Evolutionary conservation across 148 eudicot species (phyloP), one percentile per base, ranked within the genome.

Genomic region (Rhododendron molle): DNA sequence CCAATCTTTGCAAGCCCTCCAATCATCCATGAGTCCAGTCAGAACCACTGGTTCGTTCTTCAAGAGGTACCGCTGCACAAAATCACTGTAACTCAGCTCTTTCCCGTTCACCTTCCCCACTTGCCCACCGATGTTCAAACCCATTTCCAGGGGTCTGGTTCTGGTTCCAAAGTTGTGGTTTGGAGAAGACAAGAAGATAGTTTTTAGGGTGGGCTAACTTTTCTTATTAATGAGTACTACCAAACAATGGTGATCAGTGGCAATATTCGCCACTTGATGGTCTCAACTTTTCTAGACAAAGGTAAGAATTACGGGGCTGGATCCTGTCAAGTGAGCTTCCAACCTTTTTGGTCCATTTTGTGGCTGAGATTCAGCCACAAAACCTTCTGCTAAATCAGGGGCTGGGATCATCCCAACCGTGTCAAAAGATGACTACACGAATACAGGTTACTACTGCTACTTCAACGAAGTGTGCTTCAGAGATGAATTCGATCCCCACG

Each of bases 1-100:
- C 98, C 98, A 95, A 85, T 95, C 98, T 78, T 77, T 67, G 67
- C 91, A 89, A 76, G 96, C 96, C 85, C 91, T 88, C 98, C 99
- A 97, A 90, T 91, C 90, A 38, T 92, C 96, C 93, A 91, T 95
- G 5, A 97, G 88, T 47, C 96, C 98, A 13, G 96, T 95, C 9
- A 97, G 78, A 79, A 97, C 85, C 30, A 95, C 95, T 7, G 99
- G 99, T 71, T 88, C 85, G 74, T 97, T 97, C 62, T 88, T 92
- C 11, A 81, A 84, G 32, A 97, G 87, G 90, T 93, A 97, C 50
- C 82, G 87, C 28, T 89, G 85, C 0, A 84, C 94, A 85, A 97
- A 97, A 36, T 97, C 94, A 49, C 84, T 43, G 92, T 97, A 97
- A 86, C 91, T 94, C 78, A 97, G 67, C 69, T 92, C 92, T 54